A percentile compares a stretch with the other conserved stretches of the same genome.
phyloP scores from a whole-genome alignment of 2,329 filamentous ascomycete species.

The Fusarium odoratissimum region DNA sequence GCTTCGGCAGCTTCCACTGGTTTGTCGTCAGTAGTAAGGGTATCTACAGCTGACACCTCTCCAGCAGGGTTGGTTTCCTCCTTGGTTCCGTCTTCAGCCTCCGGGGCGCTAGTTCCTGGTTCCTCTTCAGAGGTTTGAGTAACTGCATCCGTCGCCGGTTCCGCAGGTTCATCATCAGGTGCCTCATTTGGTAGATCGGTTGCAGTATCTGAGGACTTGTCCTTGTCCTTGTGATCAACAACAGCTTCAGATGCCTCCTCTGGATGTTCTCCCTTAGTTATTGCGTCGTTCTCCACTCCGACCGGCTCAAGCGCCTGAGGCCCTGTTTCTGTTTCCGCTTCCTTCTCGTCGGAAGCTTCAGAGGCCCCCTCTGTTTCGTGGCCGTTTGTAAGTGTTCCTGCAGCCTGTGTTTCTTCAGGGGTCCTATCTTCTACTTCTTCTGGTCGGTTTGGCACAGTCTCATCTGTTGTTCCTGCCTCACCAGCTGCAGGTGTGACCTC shows the following conservation, averaged over 20 bases:
- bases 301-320: not conserved
- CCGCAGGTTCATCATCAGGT: conserved; percentile 1
- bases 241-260: conserved; percentile 5
- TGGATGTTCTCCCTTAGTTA: conserved; percentile 1
- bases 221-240: not conserved
- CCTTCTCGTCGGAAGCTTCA: conserved; percentile 10
- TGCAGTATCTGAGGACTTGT: not conserved
- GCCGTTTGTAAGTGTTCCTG: not conserved
- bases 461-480: conserved; percentile 6
- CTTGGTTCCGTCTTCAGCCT: not conserved
- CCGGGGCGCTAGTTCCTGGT: not conserved
- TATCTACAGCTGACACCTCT: conserved; percentile 10
- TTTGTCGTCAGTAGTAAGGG: not conserved
- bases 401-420: conserved; percentile 7
- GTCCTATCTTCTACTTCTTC: conserved; percentile 10
- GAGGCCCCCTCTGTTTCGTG: not conserved
- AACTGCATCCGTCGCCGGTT: not conserved
- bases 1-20: conserved; percentile 1
- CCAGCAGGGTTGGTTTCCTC: not conserved
- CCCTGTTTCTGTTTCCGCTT: conserved; percentile 1
- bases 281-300: not conserved
- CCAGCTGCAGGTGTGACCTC: conserved; percentile 1
- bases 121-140: not conserved
- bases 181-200: not conserved
- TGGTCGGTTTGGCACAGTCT: not conserved